Evolutionary conservation across 2,329 filamentous ascomycete genomes (phyloP).

Genomic region (Tolypocladium inflatum): DNA sequence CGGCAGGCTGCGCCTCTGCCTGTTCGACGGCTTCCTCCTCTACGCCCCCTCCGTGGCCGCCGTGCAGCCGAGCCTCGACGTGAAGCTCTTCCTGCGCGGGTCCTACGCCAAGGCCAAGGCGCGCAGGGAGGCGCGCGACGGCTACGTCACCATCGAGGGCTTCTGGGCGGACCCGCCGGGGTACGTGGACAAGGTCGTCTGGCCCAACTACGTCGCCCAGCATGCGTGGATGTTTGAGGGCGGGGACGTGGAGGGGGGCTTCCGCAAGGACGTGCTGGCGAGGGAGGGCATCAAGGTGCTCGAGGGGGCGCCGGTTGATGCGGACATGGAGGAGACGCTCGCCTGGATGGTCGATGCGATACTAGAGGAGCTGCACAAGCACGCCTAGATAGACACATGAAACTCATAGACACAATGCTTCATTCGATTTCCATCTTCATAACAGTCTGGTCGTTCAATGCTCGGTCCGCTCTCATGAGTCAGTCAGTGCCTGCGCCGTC

Average conservation of each 20-base stretch:
- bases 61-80: slow-evolving; percentile 54
- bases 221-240: slow-evolving; percentile 72
- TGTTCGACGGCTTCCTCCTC: slow-evolving; percentile 85
- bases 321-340: slow-evolving; percentile 52
- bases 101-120: slow-evolving; percentile 53
- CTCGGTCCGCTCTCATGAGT: not conserved
- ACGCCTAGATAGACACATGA: slow-evolving; percentile 3
- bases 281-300: slow-evolving; percentile 40
- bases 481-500: not conserved
- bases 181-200: slow-evolving; percentile 90
- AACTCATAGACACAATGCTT: not conserved
- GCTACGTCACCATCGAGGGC: slow-evolving; percentile 75
- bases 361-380: slow-evolving; percentile 34
- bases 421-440: not conserved
- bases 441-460: too few species aligned
- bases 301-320: slow-evolving; percentile 33
- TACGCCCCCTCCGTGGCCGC: slow-evolving; percentile 51
- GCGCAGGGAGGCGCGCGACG: slow-evolving; percentile 58
- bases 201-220: slow-evolving; percentile 83
- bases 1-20: slow-evolving; percentile 42
- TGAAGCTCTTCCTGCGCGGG: slow-evolving; percentile 71
- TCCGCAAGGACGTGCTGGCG: slow-evolving; percentile 36
- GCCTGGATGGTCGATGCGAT: slow-evolving; percentile 60
- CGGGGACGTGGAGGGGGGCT: slow-evolving; percentile 53
- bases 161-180: slow-evolving; percentile 94